Base-by-base conservation (phyloP, 2,329 filamentous ascomycete species). In the Rhytidhysteron rufulum region DNA sequence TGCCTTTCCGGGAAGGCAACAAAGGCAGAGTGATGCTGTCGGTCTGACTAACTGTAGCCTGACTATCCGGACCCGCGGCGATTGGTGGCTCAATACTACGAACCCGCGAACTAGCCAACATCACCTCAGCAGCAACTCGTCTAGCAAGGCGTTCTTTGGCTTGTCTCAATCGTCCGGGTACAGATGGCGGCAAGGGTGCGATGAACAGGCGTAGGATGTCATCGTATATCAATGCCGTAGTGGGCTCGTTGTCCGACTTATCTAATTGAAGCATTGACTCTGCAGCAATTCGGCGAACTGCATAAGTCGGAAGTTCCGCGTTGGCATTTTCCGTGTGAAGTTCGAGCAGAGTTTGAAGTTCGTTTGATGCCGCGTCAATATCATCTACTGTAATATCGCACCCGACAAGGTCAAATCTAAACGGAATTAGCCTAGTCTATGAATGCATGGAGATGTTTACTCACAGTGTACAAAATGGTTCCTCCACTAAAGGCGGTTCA, bases 51-150 rank as follows among this genome's bases (percentile, higher is more conserved):
- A 41, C 13, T 3, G 31, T 34, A n/a, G 25, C 16, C 5, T 49
- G 45, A n/a, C 34, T 34, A 8, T 34, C 18, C 17, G 24, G 29
- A 11, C 24, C 41, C 34, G 2, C 55, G 34, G 8, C 45, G 41
- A 22, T 45, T 41, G 9, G 11, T 3, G 42, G n/a, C 3, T 49
- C 46, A 7, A 38, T 22, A 4, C 30, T 34, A 3, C 42, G 45
- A 19, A 59, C 20, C n/a, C 51, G 49, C 13, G 30, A 43, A 34
- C 60, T 64, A 24, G 67, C 60, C 4, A 73, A 47, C 2, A 60
- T 46, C 2, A 71, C 34, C 31, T 70, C 62, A 4, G 61, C 56
- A 11, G 69, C 64, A 13, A 66, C 38, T 3, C 51, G 54, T 24
- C 61, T 54, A n/a, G 57, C 57, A 13, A 63, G 45, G 15, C 51